Conservation (phyloP, 176 grass and related monocot genomes). For the Musa beccarii region DNA sequence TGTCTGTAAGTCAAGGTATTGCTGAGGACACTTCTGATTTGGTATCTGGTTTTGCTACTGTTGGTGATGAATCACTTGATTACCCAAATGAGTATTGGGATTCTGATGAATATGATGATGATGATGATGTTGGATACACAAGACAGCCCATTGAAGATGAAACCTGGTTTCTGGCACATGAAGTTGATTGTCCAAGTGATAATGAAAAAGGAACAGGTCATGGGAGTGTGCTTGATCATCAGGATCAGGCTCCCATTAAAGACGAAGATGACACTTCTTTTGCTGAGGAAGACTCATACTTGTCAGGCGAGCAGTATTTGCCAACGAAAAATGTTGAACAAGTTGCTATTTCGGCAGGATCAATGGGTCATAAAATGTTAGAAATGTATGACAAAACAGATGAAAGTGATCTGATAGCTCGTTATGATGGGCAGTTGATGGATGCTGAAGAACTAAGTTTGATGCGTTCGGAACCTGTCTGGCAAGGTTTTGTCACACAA, state of each 20-base stretch:
- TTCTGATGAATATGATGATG: conserved; percentile 90
- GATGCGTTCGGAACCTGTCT: conserved; percentile 90
- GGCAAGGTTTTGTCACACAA: conserved; percentile 93
- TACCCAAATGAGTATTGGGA: conserved; percentile 99
- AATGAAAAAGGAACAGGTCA: conserved; percentile 79
- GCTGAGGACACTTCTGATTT: conserved; percentile 84
- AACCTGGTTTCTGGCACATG: conserved; percentile 95
- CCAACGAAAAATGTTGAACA: conserved; percentile 38
- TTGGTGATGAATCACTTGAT: conserved; percentile 70
- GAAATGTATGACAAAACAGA: conserved; percentile 5
- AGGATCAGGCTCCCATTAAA: conserved; percentile 45
- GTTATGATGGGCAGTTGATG: conserved; percentile 78
- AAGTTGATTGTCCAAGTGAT: conserved; percentile 97
- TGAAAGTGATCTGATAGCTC: conserved; percentile 82
- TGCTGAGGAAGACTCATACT: conserved; percentile 90
- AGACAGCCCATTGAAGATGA: conserved; percentile 97
- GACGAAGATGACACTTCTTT: conserved; percentile 85
- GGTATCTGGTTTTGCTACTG: conserved; percentile 71
- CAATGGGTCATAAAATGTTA: conserved; percentile 33
- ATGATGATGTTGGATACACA: conserved; percentile 93
- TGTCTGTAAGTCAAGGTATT: conserved; percentile 97
- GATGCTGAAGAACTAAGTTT: conserved; percentile 93
- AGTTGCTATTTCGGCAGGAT: conserved; percentile 29
- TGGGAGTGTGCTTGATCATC: conserved; percentile 46
- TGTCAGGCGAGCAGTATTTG: conserved; percentile 80